Percentiles rank a stretch among this genome's conserved stretches.
These are phyloP conservation scores for Aeschynomene evenia DNA, from an alignment of 306 rosid genomes.

Conservation along the genomic window DNA sequence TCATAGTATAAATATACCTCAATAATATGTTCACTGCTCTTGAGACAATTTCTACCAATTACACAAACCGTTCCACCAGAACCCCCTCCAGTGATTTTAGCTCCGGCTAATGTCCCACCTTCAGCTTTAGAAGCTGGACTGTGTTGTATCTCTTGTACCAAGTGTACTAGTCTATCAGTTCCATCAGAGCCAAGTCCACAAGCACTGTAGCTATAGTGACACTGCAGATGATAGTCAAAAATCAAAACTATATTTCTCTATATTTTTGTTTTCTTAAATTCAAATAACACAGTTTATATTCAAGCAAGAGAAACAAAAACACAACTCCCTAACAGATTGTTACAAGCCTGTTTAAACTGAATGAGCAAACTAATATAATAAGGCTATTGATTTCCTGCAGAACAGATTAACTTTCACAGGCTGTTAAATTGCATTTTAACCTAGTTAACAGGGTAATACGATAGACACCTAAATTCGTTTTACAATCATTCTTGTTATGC, in stretches of 20 bases:
- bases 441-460: background rate
- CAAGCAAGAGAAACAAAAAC: background rate
- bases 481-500: background rate
- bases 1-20: conserved; percentile 47
- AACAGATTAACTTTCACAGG: background rate
- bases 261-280: conserved; percentile 22
- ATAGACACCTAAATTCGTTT: background rate
- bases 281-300: background rate
- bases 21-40: conserved; percentile 78
- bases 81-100: conserved; percentile 96
- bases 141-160: conserved; percentile 83
- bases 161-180: conserved; percentile 82
- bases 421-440: background rate
- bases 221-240: conserved; percentile 46
- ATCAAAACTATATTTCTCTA: background rate
- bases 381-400: background rate
- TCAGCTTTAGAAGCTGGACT: conserved; percentile 53
- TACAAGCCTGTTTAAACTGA: background rate
- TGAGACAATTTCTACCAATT: conserved; percentile 68
- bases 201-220: conserved; percentile 85
- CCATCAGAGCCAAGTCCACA: conserved; percentile 94
- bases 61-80: conserved; percentile 93
- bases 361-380: background rate
- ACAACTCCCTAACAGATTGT: background rate
- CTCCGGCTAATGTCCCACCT: conserved; percentile 74